A percentile compares a stretch with the other conserved stretches of the same genome.
Evolutionary conservation across 768 basidiomycete genomes (phyloP).

Genomic region (Rhodotorula babjevae): DNA sequence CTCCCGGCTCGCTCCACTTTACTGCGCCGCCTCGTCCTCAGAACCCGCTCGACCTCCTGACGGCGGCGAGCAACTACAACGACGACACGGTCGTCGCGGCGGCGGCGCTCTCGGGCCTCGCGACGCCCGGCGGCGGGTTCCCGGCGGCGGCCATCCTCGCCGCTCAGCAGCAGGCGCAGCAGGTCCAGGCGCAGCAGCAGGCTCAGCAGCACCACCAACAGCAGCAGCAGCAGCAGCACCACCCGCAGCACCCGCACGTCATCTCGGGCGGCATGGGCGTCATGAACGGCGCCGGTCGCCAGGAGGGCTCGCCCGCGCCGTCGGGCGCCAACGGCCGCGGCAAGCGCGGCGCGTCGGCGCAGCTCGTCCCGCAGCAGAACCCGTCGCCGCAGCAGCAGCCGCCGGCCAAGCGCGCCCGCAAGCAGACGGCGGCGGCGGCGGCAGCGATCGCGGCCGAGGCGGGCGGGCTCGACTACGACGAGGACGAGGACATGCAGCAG

Average conservation of each 20-base stretch:
- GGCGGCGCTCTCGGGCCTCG: constrained; percentile 39
- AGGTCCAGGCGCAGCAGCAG: background rate
- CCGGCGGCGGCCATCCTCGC: constrained; percentile 28
- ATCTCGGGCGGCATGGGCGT: background rate
- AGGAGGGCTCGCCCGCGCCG: constrained; percentile 6
- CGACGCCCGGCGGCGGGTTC: constrained; percentile 33
- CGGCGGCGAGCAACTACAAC: constrained; percentile 37
- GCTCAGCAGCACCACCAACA: background rate
- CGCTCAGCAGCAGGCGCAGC: constrained; percentile 5
- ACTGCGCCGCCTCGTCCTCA: constrained; percentile 6
- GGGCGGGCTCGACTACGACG: constrained; percentile 3
- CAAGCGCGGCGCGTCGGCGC: constrained; percentile 1
- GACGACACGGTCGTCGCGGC: constrained; percentile 43
- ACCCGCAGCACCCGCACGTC: background rate
- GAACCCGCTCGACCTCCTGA: constrained; percentile 43
- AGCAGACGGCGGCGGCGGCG: constrained; percentile 14
- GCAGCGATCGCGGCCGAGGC: constrained; percentile 11
- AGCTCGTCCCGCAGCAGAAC: background rate
- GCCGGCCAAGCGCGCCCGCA: constrained; percentile 16
- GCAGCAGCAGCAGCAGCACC: background rate
- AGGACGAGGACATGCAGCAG: constrained; percentile 5
- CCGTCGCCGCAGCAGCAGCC: background rate
- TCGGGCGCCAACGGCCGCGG: background rate
- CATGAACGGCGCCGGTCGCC: background rate
- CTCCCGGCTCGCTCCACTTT: background rate